These are phyloP conservation scores for Porphyrellus sp. DNA, from an alignment of 1,284 basidiomycete species.

Conservation along the genomic window DNA sequence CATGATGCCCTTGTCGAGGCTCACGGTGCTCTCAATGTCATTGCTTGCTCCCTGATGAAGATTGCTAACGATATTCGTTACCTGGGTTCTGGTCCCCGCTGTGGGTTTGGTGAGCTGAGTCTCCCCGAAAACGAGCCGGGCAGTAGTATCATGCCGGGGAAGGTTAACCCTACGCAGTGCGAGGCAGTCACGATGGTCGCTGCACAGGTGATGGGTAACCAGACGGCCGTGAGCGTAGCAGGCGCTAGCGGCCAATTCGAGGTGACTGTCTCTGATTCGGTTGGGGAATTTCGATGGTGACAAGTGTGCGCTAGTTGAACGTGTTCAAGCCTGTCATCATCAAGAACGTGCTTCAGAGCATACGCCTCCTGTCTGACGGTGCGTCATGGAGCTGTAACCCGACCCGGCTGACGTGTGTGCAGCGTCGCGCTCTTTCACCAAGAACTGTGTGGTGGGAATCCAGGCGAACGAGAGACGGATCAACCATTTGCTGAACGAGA, in stretches of 20 bases:
- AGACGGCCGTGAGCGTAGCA: constrained; percentile 90
- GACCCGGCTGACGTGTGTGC: constrained; percentile 8
- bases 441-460: constrained; percentile 96
- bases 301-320: constrained; percentile 63
- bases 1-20: constrained; percentile 98
- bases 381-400: constrained; percentile 14
- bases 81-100: constrained; percentile 96
- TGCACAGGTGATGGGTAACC: constrained; percentile 98
- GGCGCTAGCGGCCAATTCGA: constrained; percentile 98
- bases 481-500: constrained; percentile 86
- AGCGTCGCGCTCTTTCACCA: constrained; percentile 90
- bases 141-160: constrained; percentile 99
- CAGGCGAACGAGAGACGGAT: constrained; percentile 95
- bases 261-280: constrained; percentile 40
- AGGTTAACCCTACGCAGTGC: constrained; percentile 99
- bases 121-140: constrained; percentile 99
- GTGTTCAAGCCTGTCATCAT: constrained; percentile 99
- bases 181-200: constrained; percentile 99
- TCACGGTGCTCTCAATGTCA: constrained; percentile 92
- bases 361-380: constrained; percentile 92
- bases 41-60: constrained; percentile 98
- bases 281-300: constrained; percentile 6
- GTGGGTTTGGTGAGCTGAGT: constrained; percentile 92
- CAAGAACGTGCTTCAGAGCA: constrained; percentile 96
- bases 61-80: constrained; percentile 99